Base-by-base conservation (phyloP, 345 rosid genomes). In the Gossypium mustelinum region DNA sequence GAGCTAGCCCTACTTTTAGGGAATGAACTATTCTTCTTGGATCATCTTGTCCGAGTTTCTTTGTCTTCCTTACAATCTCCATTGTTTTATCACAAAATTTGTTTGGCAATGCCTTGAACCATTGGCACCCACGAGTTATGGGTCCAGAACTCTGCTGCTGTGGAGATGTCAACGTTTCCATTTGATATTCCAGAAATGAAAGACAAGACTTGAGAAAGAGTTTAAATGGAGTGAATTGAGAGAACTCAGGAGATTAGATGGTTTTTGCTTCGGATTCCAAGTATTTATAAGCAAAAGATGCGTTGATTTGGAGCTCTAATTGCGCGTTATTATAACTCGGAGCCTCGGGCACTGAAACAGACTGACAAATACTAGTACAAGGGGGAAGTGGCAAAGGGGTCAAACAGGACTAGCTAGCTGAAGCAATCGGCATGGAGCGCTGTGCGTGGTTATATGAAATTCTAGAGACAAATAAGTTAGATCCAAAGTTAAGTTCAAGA, bases 11-110 rank as follows among this genome's bases (percentile, higher is more conserved):
- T 2, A 84, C 83, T 79, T 86, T 88, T 1, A 86, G 25, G 3
- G 80, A 79, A 78, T 85, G 92, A 24, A 50, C 39, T 4, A 81
- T 60, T 55, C 84, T 85, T 71, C 86, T 82, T n/a, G 87, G 89
- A 59, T 79, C 86, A 17, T 84, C 87, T 56, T 76, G 18, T 16
- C 76, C 87, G 5, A 82, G 12, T 55, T 84, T 67, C 78, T 73
- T 78, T 11, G 51, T 45, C 34, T 45, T 52, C 34, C 24, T 68
- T 4, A 27, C 58, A 18, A 80, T 12, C 22, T 75, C 81, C 44
- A 43, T n/a, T 2, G 61, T 27, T 51, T 70, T 70, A 6, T 47
- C 39, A 20, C 25, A 24, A 0, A 60, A 12, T 34, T 68, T 69
- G 25, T 8, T 24, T 9, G 59, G 77, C 43, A 78, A 54, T 13